Percentiles rank a stretch among this genome's conserved stretches.
These are phyloP conservation scores for Oenanthe javanica DNA, from an alignment of 140 eudicot species.

Conservation along the genomic window DNA sequence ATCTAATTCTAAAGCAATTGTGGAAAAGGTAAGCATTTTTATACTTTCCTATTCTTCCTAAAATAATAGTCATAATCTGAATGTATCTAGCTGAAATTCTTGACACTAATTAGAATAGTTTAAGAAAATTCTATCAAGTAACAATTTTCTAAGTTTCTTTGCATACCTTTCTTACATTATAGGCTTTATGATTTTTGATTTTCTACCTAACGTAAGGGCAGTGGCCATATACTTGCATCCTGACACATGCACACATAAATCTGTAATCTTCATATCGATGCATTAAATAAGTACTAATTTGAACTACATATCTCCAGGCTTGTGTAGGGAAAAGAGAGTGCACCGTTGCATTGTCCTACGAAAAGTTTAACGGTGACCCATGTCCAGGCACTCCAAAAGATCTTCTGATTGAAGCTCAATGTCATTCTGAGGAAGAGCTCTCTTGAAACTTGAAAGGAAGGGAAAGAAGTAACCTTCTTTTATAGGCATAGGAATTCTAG, in stretches of 20 bases:
- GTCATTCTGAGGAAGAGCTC: conserved; percentile 20
- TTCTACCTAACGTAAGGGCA: neutral
- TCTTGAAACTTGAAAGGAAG: neutral
- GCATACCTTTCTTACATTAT: neutral
- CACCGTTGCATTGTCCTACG: conserved; percentile 25
- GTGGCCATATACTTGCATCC: neutral
- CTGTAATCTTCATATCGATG: neutral
- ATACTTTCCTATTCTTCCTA: neutral
- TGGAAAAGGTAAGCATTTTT: conserved; percentile 35
- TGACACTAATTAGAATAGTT: neutral
- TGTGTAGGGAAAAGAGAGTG: conserved; percentile 60
- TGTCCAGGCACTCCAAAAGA: conserved; percentile 52
- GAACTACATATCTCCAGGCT: conserved; percentile 34
- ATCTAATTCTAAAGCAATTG: conserved; percentile 33
- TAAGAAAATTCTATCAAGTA: neutral
- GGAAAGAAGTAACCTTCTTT: conserved; percentile 2
- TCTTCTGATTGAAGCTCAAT: conserved; percentile 58
- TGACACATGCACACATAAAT: neutral
- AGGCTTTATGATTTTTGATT: neutral
- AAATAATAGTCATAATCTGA: neutral
- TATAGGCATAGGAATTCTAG: no score
- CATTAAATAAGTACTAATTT: neutral
- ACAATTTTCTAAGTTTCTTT: neutral
- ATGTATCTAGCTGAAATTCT: neutral
- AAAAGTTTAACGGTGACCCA: conserved; percentile 47